Base-by-base conservation (phyloP, 2,329 filamentous ascomycete genomes). In the Colletotrichum orbiculare region DNA sequence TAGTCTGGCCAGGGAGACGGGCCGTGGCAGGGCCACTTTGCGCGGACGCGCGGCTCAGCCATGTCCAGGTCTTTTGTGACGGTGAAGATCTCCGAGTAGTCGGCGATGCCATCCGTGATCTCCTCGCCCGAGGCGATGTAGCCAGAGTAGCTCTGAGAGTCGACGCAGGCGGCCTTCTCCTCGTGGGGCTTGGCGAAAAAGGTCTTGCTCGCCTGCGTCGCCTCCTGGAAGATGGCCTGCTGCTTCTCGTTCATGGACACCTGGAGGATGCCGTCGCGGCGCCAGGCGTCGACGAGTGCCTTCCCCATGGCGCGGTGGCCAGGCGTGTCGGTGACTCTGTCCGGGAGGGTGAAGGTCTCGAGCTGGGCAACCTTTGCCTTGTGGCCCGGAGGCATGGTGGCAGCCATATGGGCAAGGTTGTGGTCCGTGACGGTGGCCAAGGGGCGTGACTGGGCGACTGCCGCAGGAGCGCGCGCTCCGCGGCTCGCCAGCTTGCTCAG, bases 41-140 rank as follows among this genome's bases (percentile, higher is more conserved):
- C 71, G 17, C 69, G 69, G 4, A 83, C 81, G 2, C 81, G 74
- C 1, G 71, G 67, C 52, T 84, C 81, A 5, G 73, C 64, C 2
- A 71, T 64, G 4, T 71, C 69, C 7, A 85, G 71, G 53, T 84
- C 82, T 63, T 84, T 84, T 11, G 79, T 84, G 15, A 84, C 79
- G 2, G 83, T 85, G 65, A 84, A 85, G 38, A 85, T 83, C 70
- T 85, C 82, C 1, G 79, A 82, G 68, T 84, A 84, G 69, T 85
- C 82, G 13, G 81, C 81, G 34, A 85, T 76, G 41, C 81, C 81
- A 58, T 81, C 76, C 3, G 81, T 82, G 3, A 83, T 75, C 70
- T 82, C 81, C 67, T 84, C 82, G 0, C 82, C 82, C 0, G 79
- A 82, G 33, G 81, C 82, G 52, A 84, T 79, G 68, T 84, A 84